phyloP scores from a whole-genome alignment of 257 asterid genomes.

The Phtheirospermum japonicum region DNA sequence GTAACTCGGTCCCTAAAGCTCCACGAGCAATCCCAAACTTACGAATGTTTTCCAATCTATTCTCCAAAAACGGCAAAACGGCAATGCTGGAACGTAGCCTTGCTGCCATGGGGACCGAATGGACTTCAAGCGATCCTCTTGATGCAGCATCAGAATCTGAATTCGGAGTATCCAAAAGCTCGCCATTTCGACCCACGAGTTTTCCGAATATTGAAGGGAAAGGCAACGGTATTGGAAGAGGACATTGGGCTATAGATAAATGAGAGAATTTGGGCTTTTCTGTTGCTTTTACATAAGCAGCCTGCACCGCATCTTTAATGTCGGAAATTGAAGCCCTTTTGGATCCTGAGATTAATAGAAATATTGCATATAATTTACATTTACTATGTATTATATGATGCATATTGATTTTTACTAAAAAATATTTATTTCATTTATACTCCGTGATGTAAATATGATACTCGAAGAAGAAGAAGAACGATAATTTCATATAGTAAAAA shows the following conservation, averaged over 20 bases:
- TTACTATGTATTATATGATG: background rate
- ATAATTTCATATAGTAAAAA: background rate
- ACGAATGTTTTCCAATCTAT: slow-evolving; percentile 56
- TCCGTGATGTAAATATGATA: background rate
- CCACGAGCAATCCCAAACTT: slow-evolving; percentile 68
- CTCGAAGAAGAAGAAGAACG: background rate
- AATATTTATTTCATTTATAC: background rate
- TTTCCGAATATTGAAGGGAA: slow-evolving; percentile 74
- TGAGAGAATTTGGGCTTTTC: slow-evolving; percentile 63
- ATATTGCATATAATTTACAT: background rate
- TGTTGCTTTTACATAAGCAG: slow-evolving; percentile 47
- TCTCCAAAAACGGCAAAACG: slow-evolving; percentile 69
- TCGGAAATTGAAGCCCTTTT: slow-evolving; percentile 61
- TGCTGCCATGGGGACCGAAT: slow-evolving; percentile 87
- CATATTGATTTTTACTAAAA: background rate
- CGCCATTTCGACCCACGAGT: slow-evolving; percentile 63
- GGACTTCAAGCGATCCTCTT: slow-evolving; percentile 78
- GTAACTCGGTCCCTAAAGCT: slow-evolving; percentile 55
- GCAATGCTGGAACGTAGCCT: slow-evolving; percentile 83
- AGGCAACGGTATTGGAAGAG: slow-evolving; percentile 92
- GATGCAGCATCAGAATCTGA: slow-evolving; percentile 32
- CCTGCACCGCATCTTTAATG: slow-evolving; percentile 59
- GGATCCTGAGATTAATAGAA: slow-evolving; percentile 38
- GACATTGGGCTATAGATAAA: slow-evolving; percentile 66
- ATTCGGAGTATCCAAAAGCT: slow-evolving; percentile 47